phyloP scores from a whole-genome alignment of 2,329 filamentous ascomycete genomes.

The Zymoseptoria tritici region DNA sequence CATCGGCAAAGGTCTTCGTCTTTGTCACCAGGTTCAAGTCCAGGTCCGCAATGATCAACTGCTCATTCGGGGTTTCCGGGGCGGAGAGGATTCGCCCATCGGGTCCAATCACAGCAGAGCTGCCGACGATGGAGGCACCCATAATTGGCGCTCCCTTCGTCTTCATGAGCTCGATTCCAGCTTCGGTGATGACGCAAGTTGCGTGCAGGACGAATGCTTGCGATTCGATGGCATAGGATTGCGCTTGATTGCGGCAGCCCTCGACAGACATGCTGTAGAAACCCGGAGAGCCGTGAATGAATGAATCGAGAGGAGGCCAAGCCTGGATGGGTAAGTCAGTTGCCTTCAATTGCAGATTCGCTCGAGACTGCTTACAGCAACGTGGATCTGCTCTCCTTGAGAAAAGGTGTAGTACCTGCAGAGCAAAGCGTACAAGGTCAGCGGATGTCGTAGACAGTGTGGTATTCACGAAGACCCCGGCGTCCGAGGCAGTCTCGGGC shows the following conservation, averaged over 20 bases:
- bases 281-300: slow-evolving; percentile 23
- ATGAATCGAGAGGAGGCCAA: slow-evolving; percentile 29
- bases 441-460: too few species aligned
- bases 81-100: slow-evolving; percentile 44
- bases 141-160: slow-evolving; percentile 38
- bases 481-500: too few species aligned
- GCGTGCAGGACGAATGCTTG: slow-evolving; percentile 48
- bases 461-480: too few species aligned
- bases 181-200: slow-evolving; percentile 41
- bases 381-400: slow-evolving; percentile 35
- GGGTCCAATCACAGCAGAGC: slow-evolving; percentile 46
- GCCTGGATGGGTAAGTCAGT: neutral
- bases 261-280: slow-evolving; percentile 34
- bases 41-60: slow-evolving; percentile 44
- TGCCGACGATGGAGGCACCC: slow-evolving; percentile 37
- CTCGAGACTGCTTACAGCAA: slow-evolving; percentile 20
- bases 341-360: neutral
- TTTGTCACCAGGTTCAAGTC: slow-evolving; percentile 39
- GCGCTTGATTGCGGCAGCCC: slow-evolving; percentile 40
- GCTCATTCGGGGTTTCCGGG: slow-evolving; percentile 36
- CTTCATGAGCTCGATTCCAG: slow-evolving; percentile 39
- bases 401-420: slow-evolving; percentile 27
- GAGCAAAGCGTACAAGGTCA: too few species aligned
- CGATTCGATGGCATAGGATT: slow-evolving; percentile 52
- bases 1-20: slow-evolving; percentile 40